Evolutionary conservation across 1,139 yeast species (phyloP), one percentile per base, ranked within the genome.

Genomic region (Taiozyma sp.): DNA sequence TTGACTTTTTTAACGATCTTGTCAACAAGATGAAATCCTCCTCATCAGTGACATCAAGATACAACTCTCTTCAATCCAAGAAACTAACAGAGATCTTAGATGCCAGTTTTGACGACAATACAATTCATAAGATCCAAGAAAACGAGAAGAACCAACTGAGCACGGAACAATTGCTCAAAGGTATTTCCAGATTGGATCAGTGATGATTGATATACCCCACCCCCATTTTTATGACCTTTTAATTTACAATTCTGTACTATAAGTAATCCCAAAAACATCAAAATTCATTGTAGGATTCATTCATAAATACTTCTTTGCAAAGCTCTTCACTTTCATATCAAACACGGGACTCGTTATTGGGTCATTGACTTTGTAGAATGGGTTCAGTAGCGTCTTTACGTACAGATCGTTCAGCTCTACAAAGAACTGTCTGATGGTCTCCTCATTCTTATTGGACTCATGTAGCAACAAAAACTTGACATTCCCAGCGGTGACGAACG

Each of bases 401-500:
- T 92, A 93, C 48, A 92, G 71, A 61, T 93, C 99, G 67, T 92
- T 88, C 16, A 88, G 79, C 54, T 92, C 98, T 48, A 78, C 76
- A 66, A 91, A 90, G 65, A 93, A 92, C 64, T 87, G 95, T 58
- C 84, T 81, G 32, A 92, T 87, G 14, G 86, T 75, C 60, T 84
- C 92, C 57, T 90, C 97, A 60, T 84, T 86, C 40, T 61, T 62
- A 36, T 69, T 69, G 16, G 24, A 19, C 56, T 88, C 95, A 64
- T 88, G 93, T 45, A 95, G 79, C 57, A 95, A 75, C 43, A 95
- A 71, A 56, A 93, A 80, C 65, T 91, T 90, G 58, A 89, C 80
- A 62, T 89, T 92, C 4, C 97, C 96, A 52, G 92, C 93, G 0
- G 97, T 90, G 36, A 92, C 76, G 66, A 83, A 93, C 13, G 95